Base-by-base conservation (phyloP, 148 eudicot genomes). In the Rhododendron mucronatum region DNA sequence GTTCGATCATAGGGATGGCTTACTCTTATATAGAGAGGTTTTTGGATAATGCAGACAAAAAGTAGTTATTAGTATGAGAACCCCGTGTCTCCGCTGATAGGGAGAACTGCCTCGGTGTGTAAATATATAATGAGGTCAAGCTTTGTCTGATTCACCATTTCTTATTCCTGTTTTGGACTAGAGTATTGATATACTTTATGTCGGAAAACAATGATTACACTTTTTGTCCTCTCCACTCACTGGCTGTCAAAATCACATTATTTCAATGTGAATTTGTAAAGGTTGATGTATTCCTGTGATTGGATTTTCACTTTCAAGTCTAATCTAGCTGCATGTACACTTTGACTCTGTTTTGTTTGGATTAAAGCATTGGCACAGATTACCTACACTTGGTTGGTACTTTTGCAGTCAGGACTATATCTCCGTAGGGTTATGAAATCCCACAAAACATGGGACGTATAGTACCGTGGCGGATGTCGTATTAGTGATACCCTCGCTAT, bases 21-120 rank as follows among this genome's bases (percentile, higher is more conserved):
- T 55, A 7, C 44, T 59, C 21, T 47, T 82, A 39, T 35, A 16
- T 18, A 15, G 73, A 82, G 28, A 82, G 74, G 15, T 59, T 37
- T 39, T 37, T n/a, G 4, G 74, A 33, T 21, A 21, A 35, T 81
- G 45, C 18, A 28, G 26, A 55, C 47, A 80, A 53, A 57, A 57
- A 1, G 35, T 33, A 26, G 20, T 61, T 15, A 37, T 37, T 26
- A 57, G 5, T 30, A 18, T 16, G 21, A 12, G 37, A n/a, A 39
- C 39, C 50, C 84, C 21, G 50, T 41, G 33, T 57, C 26, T 57
- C 50, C 18, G 2, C 85, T 44, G n/a, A 28, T 16, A 26, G 78
- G 16, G 85, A 45, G 44, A 71, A 28, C 30, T 84, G 65, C 80
- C 44, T 73, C n/a, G 65, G 20, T 84, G 20, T 84, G 65, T 71